Base-by-base conservation (phyloP, 768 basidiomycete genomes). In the Tulasnella sp. region DNA sequence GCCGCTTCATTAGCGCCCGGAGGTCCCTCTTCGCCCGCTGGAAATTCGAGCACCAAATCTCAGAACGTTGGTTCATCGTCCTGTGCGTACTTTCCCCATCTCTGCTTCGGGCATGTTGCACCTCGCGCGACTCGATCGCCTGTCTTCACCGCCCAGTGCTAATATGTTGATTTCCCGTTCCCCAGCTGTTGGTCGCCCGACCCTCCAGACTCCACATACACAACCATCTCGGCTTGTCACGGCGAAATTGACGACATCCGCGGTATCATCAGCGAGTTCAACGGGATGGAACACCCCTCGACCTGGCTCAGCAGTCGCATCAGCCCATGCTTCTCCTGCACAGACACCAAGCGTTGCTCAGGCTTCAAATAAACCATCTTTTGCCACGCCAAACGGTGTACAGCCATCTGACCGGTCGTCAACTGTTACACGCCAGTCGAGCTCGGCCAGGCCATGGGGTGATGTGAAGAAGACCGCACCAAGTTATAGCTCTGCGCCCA, bases 211-310 rank as follows among this genome's bases (percentile, higher is more conserved):
- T 15, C 66, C 83, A 23, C 63, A 73, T 17, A 74, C 80, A 1
- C 86, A 88, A 67, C 67, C 67, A 9, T 84, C 92, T 25, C 82
- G 82, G 42, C 78, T 96, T 1, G 83, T 96, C 41, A 86, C 91
- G 6, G 77, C 90, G 14, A 93, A 90, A 68, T 77, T 96, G 52
- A 92, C 89, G 0, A 81, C 81, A 3, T 74, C 75, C 23, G 74
- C 79, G 3, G 74, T 76, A 59, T 69, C 78, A 6, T 77, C 83
- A 12, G 70, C 82, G 8, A 77, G 75, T 8, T 67, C 82, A 41
- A 82, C 86, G 11, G 77, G 84, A 6, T 85, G 86, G 46, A 78
- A 81, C 1, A 77, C 83, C 2, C 86, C 1, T 76, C 84, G 42
- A 25, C 4, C 55, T n/a, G 42, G 32, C 35, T 49, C 55, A 32